These are phyloP conservation scores for Aspergillus haitiensis DNA, from an alignment of 495 filamentous ascomycete species.

Conservation along the genomic window DNA sequence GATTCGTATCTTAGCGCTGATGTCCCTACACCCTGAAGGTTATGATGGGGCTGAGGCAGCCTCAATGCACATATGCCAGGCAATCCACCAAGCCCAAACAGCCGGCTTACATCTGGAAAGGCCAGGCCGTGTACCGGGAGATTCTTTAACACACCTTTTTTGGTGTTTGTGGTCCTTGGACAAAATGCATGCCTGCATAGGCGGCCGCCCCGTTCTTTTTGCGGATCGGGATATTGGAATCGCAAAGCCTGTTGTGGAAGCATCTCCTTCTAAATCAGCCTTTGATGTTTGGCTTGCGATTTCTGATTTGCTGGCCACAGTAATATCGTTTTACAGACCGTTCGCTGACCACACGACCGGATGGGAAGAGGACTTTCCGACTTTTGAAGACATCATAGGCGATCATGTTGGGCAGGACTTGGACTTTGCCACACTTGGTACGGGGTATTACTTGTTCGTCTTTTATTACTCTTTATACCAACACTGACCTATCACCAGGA, in stretches of 20 bases:
- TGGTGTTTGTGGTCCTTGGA: constrained; percentile 70
- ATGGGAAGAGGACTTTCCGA: constrained; percentile 59
- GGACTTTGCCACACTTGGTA: constrained; percentile 36
- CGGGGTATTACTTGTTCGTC: constrained; percentile 1
- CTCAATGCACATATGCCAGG: constrained; percentile 46
- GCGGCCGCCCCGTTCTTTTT: constrained; percentile 63
- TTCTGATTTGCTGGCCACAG: constrained; percentile 58
- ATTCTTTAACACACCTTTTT: constrained; percentile 55
- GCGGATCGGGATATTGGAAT: constrained; percentile 63
- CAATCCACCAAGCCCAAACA: constrained; percentile 63
- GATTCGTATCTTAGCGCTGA: constrained; percentile 46
- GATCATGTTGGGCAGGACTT: constrained; percentile 30
- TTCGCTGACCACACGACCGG: constrained; percentile 43
- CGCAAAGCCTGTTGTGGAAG: constrained; percentile 27
- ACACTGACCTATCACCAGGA: constrained; percentile 35
- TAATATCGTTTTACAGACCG: constrained; percentile 69
- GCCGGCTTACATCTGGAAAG: constrained; percentile 61
- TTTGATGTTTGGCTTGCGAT: constrained; percentile 56
- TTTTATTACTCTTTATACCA: neutral
- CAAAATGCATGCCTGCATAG: constrained; percentile 61
- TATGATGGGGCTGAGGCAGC: constrained; percentile 48
- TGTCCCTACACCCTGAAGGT: constrained; percentile 49
- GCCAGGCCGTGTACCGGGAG: constrained; percentile 35
- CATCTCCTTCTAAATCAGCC: constrained; percentile 27
- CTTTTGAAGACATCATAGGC: constrained; percentile 69